phyloP scores from a whole-genome alignment of 768 basidiomycete species.

The Cystofilobasidium macerans region DNA sequence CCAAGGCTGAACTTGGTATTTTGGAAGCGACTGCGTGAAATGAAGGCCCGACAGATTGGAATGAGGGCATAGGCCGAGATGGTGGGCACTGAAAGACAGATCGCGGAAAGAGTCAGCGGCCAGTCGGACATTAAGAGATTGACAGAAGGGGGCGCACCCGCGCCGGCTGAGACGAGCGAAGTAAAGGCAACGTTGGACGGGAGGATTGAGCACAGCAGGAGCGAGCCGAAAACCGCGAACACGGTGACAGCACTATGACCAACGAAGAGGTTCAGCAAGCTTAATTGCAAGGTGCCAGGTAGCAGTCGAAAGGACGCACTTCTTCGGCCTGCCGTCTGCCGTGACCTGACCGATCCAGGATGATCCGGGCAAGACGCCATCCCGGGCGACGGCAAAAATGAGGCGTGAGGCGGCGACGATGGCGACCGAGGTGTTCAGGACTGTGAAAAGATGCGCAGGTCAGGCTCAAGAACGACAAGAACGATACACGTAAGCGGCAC shows the following conservation, averaged over 20 bases:
- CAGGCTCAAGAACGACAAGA: not conserved
- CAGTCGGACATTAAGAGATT: not conserved
- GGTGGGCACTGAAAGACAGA: slow-evolving; percentile 42
- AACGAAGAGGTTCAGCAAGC: not conserved
- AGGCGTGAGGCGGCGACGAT: slow-evolving; percentile 81
- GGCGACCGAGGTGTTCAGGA: slow-evolving; percentile 70
- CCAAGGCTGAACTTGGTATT: slow-evolving; percentile 64
- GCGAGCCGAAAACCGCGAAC: slow-evolving; percentile 66
- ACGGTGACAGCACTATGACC: slow-evolving; percentile 56
- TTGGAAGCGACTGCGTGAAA: slow-evolving; percentile 66
- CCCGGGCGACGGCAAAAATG: slow-evolving; percentile 85
- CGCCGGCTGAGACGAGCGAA: slow-evolving; percentile 76
- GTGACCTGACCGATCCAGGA: slow-evolving; percentile 71
- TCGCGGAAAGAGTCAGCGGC: not conserved
- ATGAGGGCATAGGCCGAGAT: slow-evolving; percentile 82
- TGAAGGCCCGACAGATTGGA: slow-evolving; percentile 49
- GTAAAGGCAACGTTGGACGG: slow-evolving; percentile 87
- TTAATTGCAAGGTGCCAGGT: not conserved
- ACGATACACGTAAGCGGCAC: slow-evolving; percentile 52
- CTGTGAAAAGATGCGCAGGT: too few relatives aligned
- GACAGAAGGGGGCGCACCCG: not conserved
- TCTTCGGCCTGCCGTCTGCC: slow-evolving; percentile 57
- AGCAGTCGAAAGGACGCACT: slow-evolving; percentile 32
- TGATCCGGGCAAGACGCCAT: slow-evolving; percentile 76
- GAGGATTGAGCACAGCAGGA: slow-evolving; percentile 72